phyloP scores from a whole-genome alignment of 23 red algal species.

The Chondrus crispus region DNA sequence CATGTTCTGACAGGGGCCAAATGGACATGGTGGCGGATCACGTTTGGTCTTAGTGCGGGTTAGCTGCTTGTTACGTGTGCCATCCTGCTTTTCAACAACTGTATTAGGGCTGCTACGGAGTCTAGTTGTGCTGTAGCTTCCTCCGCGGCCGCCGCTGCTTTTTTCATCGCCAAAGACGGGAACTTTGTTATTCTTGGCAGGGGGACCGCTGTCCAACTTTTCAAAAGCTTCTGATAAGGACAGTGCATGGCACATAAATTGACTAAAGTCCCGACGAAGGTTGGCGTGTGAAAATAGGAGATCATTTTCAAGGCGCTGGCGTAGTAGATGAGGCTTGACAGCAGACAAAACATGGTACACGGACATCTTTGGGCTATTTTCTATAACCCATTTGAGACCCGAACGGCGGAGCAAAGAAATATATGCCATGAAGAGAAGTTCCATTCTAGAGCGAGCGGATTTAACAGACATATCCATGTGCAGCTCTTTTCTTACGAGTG shows the following conservation, averaged over 20 bases:
- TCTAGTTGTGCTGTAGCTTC: background rate
- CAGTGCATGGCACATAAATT: background rate
- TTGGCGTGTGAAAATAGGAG: background rate
- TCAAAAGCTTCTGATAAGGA: background rate
- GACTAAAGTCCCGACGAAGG: background rate
- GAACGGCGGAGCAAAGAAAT: background rate
- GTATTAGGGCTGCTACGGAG: background rate
- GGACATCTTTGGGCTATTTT: background rate
- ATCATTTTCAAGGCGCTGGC: background rate
- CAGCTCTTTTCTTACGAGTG: background rate
- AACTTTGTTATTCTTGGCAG: background rate
- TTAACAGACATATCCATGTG: background rate
- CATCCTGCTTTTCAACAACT: background rate
- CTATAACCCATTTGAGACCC: background rate
- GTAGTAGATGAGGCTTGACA: background rate
- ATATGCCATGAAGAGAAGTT: background rate
- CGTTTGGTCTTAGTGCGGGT: background rate
- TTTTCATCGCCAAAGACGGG: background rate
- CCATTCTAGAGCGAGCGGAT: background rate
- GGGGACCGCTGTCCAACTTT: background rate
- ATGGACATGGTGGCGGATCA: background rate
- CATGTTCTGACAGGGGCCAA: background rate
- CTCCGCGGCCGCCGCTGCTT: background rate
- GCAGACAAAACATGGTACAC: background rate
- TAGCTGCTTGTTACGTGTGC: background rate